Conservation (phyloP, 208 protist species). For the Acanthamoeba sp. region DNA sequence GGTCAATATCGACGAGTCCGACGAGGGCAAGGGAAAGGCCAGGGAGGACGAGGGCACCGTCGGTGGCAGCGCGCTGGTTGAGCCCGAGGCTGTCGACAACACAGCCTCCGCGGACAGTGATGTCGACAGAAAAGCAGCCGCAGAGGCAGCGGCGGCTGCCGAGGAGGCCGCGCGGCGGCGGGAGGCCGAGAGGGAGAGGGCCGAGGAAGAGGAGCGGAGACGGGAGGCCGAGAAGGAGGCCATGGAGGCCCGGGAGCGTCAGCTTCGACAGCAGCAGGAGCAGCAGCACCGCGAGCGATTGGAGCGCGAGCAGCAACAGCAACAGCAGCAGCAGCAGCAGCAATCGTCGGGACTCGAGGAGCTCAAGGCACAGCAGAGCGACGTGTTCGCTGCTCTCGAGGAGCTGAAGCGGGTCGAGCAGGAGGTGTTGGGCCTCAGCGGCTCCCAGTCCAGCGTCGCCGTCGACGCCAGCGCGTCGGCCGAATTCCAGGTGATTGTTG, state of each 20-base stretch:
- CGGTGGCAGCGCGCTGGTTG: too few species aligned
- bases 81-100: background rate
- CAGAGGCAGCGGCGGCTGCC: background rate
- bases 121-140: background rate
- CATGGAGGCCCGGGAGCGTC: conserved; percentile 34
- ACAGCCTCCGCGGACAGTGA: background rate
- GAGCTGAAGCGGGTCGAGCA: conserved; percentile 31
- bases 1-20: background rate
- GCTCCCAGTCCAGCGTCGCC: background rate
- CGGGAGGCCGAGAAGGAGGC: conserved; percentile 47
- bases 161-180: too few species aligned
- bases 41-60: background rate
- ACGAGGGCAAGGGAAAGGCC: background rate
- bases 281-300: conserved; percentile 44
- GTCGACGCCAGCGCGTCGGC: background rate
- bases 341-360: background rate
- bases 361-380: background rate
- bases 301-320: background rate
- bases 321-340: background rate
- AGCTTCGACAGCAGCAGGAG: conserved; percentile 25
- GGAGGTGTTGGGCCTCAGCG: conserved; percentile 43
- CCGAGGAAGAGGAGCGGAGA: conserved; percentile 19
- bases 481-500: background rate
- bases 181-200: background rate
- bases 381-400: background rate